These are phyloP conservation scores for Centaurea solstitialis DNA, from an alignment of 129 eudicot genomes.

Conservation along the genomic window DNA sequence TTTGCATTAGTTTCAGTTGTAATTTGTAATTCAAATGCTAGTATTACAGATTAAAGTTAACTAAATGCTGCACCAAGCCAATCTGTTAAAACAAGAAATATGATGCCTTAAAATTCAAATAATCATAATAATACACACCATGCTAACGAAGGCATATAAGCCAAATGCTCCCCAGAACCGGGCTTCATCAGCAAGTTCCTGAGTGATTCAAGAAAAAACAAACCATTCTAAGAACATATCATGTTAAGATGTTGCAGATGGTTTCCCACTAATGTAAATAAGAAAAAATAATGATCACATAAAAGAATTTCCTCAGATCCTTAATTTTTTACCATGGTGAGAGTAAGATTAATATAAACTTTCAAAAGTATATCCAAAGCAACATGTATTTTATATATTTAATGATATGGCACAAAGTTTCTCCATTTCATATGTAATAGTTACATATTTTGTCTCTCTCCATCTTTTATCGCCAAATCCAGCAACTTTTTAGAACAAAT, in stretches of 20 bases:
- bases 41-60: background rate
- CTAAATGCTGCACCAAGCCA: background rate
- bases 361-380: background rate
- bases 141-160: constrained; percentile 60
- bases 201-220: constrained; percentile 3
- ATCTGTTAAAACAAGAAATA: constrained; percentile 11
- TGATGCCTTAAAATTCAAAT: background rate
- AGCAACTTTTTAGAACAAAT: background rate
- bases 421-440: background rate
- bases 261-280: background rate
- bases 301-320: background rate
- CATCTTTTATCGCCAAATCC: background rate
- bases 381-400: background rate
- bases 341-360: background rate
- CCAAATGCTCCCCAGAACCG: constrained; percentile 99
- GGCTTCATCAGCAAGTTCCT: constrained; percentile 78
- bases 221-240: background rate
- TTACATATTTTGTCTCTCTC: background rate
- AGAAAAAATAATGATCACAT: background rate
- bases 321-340: background rate
- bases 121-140: constrained; percentile 53
- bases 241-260: background rate
- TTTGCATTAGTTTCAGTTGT: constrained; percentile 14
- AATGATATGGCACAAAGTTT: background rate
- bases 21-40: constrained; percentile 9